Conservation (phyloP, 176 grass and related monocot genomes). For the Eremochloa ophiuroides region DNA sequence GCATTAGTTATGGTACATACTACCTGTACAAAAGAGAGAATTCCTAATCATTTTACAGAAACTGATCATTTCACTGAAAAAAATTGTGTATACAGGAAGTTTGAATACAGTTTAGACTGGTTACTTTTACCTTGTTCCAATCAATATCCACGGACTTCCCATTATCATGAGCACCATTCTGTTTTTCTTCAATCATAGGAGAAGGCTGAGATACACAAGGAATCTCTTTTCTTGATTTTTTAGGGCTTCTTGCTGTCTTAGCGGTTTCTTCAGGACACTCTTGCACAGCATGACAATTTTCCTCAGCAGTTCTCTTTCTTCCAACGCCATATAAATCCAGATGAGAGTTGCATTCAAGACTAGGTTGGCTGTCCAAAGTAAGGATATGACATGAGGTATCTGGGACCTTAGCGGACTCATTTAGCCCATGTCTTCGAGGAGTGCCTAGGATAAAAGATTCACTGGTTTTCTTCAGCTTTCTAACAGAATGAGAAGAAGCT, state of each 20-base stretch:
- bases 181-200: conserved; percentile 19
- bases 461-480: neutral
- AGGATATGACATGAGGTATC: conserved; percentile 2
- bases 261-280: conserved; percentile 32
- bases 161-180: conserved; percentile 23
- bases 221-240: conserved; percentile 28
- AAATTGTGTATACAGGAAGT: neutral
- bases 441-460: neutral
- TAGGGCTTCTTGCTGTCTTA: conserved; percentile 34
- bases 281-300: conserved; percentile 28
- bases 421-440: conserved; percentile 12
- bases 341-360: conserved; percentile 21
- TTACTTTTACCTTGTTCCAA: conserved; percentile 48
- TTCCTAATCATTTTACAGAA: conserved; percentile 8
- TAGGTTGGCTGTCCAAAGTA: conserved; percentile 30
- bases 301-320: conserved; percentile 50
- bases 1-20: conserved; percentile 41
- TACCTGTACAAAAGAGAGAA: conserved; percentile 41
- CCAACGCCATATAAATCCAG: conserved; percentile 47
- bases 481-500: conserved; percentile 27
- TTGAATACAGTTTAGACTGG: neutral
- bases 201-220: conserved; percentile 18
- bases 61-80: conserved; percentile 15
- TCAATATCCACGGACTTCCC: conserved; percentile 26
- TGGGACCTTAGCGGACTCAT: conserved; percentile 18